Evolutionary conservation across 2,329 filamentous ascomycete genomes (phyloP), one percentile per base, ranked within the genome.

Genomic region (Blumeriella jaapii): DNA sequence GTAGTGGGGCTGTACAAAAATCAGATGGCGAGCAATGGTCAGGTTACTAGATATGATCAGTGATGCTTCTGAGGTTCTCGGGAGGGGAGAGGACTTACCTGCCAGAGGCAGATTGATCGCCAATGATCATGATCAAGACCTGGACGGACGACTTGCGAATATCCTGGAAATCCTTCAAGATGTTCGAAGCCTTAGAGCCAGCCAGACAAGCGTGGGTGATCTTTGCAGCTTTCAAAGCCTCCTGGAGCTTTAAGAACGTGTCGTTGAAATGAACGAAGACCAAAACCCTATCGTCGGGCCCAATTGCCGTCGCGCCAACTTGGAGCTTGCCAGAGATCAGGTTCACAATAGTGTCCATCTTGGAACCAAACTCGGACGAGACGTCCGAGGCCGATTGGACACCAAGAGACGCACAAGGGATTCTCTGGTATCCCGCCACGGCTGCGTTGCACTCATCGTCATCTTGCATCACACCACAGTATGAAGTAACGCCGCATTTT

Each of bases 1-100:
- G 1, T 72, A 55, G 6, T 75, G 54, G 0, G 75, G 74, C 0
- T 67, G 63, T 2, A 78, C 53, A 51, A 82, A 81, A 19, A 82
- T 64, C 22, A 80, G 59, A 38, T 81, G 73, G 41, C 78, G 79
- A 0, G 74, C 74, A 24, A 64, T 65, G 29, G 73, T 69, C 2
- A 82, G 55, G 43, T 82, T 81, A 7, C 68, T 73, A 23, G 30
- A 22, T 36, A 17, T 14, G 14, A 17, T 34, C 14, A 29, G 26
- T 31, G 35, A n/a, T 10, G 12, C 19, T 5, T 3, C 10, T 16
- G 16, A 10, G n/a, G 19, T 9, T 25, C 8, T 10, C 3, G 12
- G 20, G 17, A 10, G 11, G 15, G 10, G n/a, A 9, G 23, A 15
- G 17, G 23, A 62, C 67, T 65, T 60, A 72, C 69, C 68, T 55